These are phyloP conservation scores for Astrephomene gubernaculifera DNA, from an alignment of 139 green algal species.

Conservation along the genomic window DNA sequence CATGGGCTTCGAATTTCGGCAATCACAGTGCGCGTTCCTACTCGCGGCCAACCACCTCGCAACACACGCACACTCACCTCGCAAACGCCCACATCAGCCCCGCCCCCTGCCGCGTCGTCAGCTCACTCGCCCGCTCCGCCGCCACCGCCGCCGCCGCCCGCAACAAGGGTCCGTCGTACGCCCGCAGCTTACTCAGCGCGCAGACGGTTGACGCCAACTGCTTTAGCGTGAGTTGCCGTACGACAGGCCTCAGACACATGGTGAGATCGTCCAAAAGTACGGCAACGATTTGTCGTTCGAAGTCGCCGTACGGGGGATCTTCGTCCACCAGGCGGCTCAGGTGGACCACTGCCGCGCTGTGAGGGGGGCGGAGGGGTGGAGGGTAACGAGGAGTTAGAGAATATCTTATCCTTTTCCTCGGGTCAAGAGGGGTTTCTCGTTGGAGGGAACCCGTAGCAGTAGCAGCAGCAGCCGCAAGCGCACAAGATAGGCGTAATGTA, in stretches of 20 bases:
- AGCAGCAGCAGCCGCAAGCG: too few species aligned
- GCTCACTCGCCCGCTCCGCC: not conserved
- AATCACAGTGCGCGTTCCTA: too few species aligned
- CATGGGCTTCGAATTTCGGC: too few species aligned
- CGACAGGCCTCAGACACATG: not conserved
- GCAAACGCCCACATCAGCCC: conserved; percentile 26
- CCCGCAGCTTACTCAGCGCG: not conserved
- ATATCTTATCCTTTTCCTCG: too few species aligned
- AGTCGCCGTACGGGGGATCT: not conserved
- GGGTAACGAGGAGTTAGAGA: too few species aligned
- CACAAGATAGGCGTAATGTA: too few species aligned
- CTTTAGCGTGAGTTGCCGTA: not conserved
- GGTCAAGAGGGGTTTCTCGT: too few species aligned
- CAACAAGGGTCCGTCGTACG: conserved; percentile 37
- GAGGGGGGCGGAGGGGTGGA: not conserved
- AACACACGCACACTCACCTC: not conserved
- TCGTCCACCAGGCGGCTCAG: conserved; percentile 16
- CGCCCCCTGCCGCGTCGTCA: conserved; percentile 5
- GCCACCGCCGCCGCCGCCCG: conserved; percentile 8
- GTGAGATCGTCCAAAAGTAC: not conserved
- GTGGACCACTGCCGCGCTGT: conserved; percentile 13
- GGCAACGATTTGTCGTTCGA: conserved; percentile 18
- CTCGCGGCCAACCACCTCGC: too few species aligned
- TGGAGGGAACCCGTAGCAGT: too few species aligned
- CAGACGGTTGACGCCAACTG: conserved; percentile 20